Conservation (phyloP, 139 green algal species). For the Chlorella sp. region DNA sequence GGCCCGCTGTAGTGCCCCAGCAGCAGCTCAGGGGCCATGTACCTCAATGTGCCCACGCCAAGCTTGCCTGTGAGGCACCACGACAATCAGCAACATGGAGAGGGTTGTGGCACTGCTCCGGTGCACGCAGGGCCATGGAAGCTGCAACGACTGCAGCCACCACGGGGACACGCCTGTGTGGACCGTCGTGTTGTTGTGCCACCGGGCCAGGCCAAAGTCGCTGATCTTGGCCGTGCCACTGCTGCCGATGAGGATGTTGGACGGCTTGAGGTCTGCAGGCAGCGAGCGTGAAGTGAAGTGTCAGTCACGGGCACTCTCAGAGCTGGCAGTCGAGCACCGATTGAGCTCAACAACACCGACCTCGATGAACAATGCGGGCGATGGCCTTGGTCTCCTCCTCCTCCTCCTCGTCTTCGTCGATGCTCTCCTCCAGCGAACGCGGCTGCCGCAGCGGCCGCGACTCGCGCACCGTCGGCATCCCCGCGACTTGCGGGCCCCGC, state of each 20-base stretch:
- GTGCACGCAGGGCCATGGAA: too few species aligned
- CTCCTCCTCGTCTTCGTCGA: background rate
- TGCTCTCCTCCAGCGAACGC: background rate
- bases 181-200: background rate
- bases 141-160: too few species aligned
- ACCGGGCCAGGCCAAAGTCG: background rate
- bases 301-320: background rate
- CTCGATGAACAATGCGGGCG: background rate
- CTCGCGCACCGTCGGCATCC: too few species aligned
- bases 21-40: background rate
- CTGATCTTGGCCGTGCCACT: background rate
- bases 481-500: too few species aligned
- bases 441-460: background rate
- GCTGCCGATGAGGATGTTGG: background rate
- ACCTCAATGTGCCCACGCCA: background rate
- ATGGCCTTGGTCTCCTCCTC: background rate
- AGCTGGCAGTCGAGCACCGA: background rate
- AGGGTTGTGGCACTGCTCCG: too few species aligned
- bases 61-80: background rate
- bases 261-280: background rate
- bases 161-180: too few species aligned
- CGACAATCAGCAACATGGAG: too few species aligned
- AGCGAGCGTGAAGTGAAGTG: background rate
- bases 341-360: background rate
- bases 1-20: background rate